Base-by-base conservation (phyloP, 768 basidiomycete genomes). In the Strobilomyces dryophilus region DNA sequence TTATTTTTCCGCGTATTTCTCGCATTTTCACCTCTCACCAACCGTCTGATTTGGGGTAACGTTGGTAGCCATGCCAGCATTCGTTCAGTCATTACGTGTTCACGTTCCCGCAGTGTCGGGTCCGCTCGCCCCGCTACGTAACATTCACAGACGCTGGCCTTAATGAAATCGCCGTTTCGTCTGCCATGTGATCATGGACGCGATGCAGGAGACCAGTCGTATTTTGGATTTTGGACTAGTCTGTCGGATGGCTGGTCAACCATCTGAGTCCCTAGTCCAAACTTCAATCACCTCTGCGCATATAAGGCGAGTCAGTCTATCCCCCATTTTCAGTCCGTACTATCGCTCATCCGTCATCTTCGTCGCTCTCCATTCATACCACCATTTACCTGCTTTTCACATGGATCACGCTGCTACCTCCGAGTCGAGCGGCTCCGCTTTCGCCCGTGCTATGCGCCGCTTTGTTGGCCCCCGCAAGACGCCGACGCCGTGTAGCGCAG, bases 1-100 rank as follows among this genome's bases (percentile, higher is more conserved):
- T 53, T 52, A n/a, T n/a, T 43, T 31, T 48, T 29, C 40, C 9
- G 29, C 44, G 4, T 53, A 59, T 54, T 49, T n/a, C 46, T 40
- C 34, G 35, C 45, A n/a, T 60, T 47, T 45, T 55, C 15, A 40
- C 47, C 12, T 45, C 34, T 37, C 20, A 9, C 27, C 35, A 24
- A 49, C 42, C 26, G 14, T 45, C 31, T 20, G 20, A 44, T 44
- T 24, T 24, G 4, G 4, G 24, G 47, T 47, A 49, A 66, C 17
- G 35, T 45, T 43, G 50, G 20, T 45, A 35, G 47, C 21, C 14
- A 29, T 53, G 15, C 29, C 29, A 7, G 14, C 40, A 39, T 49
- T 17, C 31, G 29, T 37, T 49, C 15, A 15, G 34, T 20, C 44
- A 35, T 47, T 32, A 44, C 46, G 20, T 41, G 42, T n/a, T 50